Evolutionary conservation across 2,329 filamentous ascomycete genomes (phyloP), one percentile per base, ranked within the genome.

Genomic region (Microcyclosporella mali): DNA sequence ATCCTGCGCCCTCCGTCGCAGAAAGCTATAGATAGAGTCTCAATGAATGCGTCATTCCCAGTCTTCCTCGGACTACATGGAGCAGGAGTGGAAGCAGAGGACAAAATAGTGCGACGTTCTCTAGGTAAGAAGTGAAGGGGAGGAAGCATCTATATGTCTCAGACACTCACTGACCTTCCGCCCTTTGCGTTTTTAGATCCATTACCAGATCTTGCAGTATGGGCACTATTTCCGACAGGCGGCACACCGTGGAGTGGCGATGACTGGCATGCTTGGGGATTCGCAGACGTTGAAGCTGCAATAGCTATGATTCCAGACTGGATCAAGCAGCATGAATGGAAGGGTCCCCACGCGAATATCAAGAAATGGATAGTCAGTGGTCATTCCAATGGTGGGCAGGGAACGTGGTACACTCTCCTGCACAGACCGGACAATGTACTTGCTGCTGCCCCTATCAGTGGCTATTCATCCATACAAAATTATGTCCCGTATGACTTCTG

Each of bases 361-460:
- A 52, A 71, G 25, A 66, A 67, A 38, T 74, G 75, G 73, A 66
- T 80, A 25, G 66, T 78, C 4, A 66, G 61, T 25, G 77, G 77
- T 0, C 77, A 81, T 58, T 80, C 77, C 2, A 81, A 80, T 52
- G 77, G 77, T 36, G 77, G 72, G 56, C 77, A 80, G 60, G 77
- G 76, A 7, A 68, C 70, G 3, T 80, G 77, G 77, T 77, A 73
- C 59, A 62, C 69, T 14, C 56, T 78, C 17, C 74, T 74, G 1
- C 76, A 80, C 58, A 64, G 67, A 17, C 77, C 75, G 12, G 75
- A 79, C 54, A 75, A 72, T 35, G 60, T 79, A 28, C 64, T 78
- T 29, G 76, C 74, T 15, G 75, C 73, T 15, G 71, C 72, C 10
- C 72, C 75, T n/a, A 62, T 79, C 7, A 79, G 76, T 2, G 76